These are phyloP conservation scores for Entelexis paramagnoliae DNA, from an alignment of 1,139 yeast genomes.

Conservation along the genomic window DNA sequence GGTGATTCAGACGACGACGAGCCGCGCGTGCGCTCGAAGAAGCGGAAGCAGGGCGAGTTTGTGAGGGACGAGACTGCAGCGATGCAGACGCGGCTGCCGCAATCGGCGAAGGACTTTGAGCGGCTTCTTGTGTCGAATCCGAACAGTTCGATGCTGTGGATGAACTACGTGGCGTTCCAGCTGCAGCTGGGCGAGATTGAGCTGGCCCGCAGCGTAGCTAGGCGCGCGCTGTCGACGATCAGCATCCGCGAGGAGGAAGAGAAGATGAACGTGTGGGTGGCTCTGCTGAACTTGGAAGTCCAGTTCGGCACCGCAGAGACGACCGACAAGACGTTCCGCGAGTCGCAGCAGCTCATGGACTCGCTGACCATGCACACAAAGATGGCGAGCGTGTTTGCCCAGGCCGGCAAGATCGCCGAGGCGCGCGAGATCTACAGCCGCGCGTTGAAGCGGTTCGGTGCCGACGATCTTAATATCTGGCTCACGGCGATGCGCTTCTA, in stretches of 20 bases:
- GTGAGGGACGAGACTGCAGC: conserved; percentile 80
- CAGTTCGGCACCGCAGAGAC: conserved; percentile 83
- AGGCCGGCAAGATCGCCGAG: conserved; percentile 57
- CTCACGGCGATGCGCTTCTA: conserved; percentile 65
- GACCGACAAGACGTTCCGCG: conserved; percentile 66
- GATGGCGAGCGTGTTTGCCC: conserved; percentile 59
- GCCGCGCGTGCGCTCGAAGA: conserved; percentile 33
- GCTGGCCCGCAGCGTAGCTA: conserved; percentile 86
- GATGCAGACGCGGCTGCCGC: conserved; percentile 75
- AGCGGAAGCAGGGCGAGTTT: conserved; percentile 36
- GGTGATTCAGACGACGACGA: conserved; percentile 35
- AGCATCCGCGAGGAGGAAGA: conserved; percentile 88
- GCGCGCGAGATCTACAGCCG: conserved; percentile 59
- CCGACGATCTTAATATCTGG: conserved; percentile 56
- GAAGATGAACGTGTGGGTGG: conserved; percentile 92
- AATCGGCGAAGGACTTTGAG: conserved; percentile 84
- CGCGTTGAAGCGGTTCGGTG: conserved; percentile 74
- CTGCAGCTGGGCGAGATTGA: conserved; percentile 87
- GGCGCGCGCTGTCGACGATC: conserved; percentile 83
- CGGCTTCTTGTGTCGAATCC: conserved; percentile 85
- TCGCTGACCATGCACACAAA: conserved; percentile 69
- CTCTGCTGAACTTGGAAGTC: conserved; percentile 83
- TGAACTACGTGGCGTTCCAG: conserved; percentile 97
- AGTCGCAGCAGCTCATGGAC: conserved; percentile 87
- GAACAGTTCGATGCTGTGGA: conserved; percentile 88